Evolutionary conservation across 1,284 basidiomycete species (phyloP).

Genomic region (Trichosporon ovoides): DNA sequence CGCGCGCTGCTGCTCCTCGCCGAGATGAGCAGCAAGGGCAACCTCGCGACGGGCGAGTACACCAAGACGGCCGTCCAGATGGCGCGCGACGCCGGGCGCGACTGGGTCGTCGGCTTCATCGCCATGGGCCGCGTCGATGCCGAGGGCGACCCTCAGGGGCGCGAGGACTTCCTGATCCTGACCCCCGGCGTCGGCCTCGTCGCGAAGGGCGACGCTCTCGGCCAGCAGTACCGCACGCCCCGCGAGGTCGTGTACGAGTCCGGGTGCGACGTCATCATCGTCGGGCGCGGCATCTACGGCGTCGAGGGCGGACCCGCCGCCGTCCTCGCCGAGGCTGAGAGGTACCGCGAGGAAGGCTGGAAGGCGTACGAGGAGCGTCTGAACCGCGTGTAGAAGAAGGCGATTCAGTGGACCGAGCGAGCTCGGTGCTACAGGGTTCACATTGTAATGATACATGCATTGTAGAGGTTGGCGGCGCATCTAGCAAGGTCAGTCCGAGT

Average conservation of each 20-base stretch:
- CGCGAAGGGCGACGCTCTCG: conserved; percentile 75
- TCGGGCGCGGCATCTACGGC: conserved; percentile 92
- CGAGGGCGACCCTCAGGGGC: conserved; percentile 38
- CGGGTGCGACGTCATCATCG: conserved; percentile 97
- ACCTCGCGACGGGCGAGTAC: conserved; percentile 77
- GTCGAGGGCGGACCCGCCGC: conserved; percentile 56
- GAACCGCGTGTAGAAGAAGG: conserved; percentile 12
- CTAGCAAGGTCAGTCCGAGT: conserved; percentile 34
- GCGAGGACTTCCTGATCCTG: conserved; percentile 80
- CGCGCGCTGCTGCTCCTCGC: conserved; percentile 87
- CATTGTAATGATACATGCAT: conserved; percentile 10
- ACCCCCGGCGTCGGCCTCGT: conserved; percentile 92
- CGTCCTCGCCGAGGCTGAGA: conserved; percentile 66
- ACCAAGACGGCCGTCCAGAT: conserved; percentile 79
- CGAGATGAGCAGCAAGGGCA: conserved; percentile 92
- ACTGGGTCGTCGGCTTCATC: conserved; percentile 95
- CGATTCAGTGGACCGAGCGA: not conserved
- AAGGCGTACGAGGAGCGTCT: conserved; percentile 67
- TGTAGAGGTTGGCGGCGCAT: not conserved
- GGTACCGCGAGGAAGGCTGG: conserved; percentile 86
- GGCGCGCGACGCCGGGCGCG: conserved; percentile 64
- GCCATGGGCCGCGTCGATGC: conserved; percentile 78
- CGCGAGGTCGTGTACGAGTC: conserved; percentile 72
- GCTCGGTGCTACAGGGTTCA: not conserved
- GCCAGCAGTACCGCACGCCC: conserved; percentile 95